These are phyloP conservation scores for Amorphotheca resinae DNA, from an alignment of 495 filamentous ascomycete genomes.

Conservation along the genomic window DNA sequence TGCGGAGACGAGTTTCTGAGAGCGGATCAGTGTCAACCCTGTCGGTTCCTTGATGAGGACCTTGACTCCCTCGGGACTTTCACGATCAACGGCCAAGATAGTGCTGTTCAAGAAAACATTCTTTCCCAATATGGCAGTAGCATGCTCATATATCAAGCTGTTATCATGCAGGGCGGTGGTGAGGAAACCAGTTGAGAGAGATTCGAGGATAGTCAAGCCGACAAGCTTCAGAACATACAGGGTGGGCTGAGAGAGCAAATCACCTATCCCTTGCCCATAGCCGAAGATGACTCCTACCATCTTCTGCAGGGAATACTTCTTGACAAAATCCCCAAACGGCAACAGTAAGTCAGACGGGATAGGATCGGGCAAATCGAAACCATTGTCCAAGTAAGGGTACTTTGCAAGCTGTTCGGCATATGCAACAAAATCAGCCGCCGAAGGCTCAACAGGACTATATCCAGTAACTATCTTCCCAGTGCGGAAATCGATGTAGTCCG, in stretches of 20 bases:
- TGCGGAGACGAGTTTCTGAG: constrained; percentile 34
- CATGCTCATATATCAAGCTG: constrained; percentile 31
- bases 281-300: constrained; percentile 4
- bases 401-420: constrained; percentile 27
- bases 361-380: constrained; percentile 22
- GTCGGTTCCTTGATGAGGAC: constrained; percentile 25
- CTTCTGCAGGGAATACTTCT: constrained; percentile 22
- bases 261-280: constrained; percentile 12
- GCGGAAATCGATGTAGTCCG: constrained; percentile 2
- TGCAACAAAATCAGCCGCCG: constrained; percentile 10
- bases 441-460: constrained; percentile 13
- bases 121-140: constrained; percentile 7
- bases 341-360: constrained; percentile 23
- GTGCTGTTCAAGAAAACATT: constrained; percentile 10
- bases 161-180: constrained; percentile 26
- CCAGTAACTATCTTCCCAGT: constrained; percentile 11
- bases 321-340: constrained; percentile 24
- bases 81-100: constrained; percentile 22
- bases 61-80: constrained; percentile 13
- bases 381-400: constrained; percentile 24
- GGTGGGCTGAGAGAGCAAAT: constrained; percentile 17
- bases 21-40: constrained; percentile 27
- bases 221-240: constrained; percentile 22
- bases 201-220: constrained; percentile 10
- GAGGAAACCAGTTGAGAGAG: constrained; percentile 20